Base-by-base conservation (phyloP, 192 early-diverging fungal species). In the Coemansia sp. region DNA sequence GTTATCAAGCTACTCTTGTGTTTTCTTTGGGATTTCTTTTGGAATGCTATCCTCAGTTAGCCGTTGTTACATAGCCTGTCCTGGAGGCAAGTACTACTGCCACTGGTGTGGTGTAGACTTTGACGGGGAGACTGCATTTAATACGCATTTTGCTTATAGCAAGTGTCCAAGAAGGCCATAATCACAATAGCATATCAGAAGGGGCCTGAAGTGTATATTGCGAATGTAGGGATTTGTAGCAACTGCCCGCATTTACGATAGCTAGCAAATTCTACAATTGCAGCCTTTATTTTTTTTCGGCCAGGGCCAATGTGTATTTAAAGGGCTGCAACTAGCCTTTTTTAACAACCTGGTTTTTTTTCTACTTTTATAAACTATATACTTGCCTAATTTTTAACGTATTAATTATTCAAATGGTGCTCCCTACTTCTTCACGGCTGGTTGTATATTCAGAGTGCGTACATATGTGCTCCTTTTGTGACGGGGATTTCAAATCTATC, bases 31-130 rank as follows among this genome's bases (percentile, higher is more conserved):
- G 47, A 16, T n/a, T 20, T n/a, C 20, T 20, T n/a, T n/a, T 1
- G 5, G 18, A 7, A 49, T 49, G 20, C 47, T 0, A 16, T n/a
- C 18, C n/a, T 7, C n/a, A 49, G 47, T 20, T 49, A 20, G 20
- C n/a, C 16, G 3, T n/a, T 2, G 47, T n/a, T 49, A 49, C 8
- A n/a, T 49, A n/a, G 16, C 47, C 47, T 49, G 47, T 49, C 47
- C 47, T 49, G 47, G 47, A 18, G 47, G 47, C 47, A 49, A 49
- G n/a, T 49, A 20, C 47, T 49, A 49, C 47, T 49, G 47, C 47
- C 47, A 49, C 47, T 49, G 47, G 47, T 49, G 47, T 0, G 47
- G 47, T 3, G 47, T 49, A 4, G 47, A 49, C 47, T 49, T 20
- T 49, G 47, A 7, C 18, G 16, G 18, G 3, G 15, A 49, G 2